Conservation (phyloP, 2,329 filamentous ascomycete species). For the Pseudocercospora fijiensis region DNA sequence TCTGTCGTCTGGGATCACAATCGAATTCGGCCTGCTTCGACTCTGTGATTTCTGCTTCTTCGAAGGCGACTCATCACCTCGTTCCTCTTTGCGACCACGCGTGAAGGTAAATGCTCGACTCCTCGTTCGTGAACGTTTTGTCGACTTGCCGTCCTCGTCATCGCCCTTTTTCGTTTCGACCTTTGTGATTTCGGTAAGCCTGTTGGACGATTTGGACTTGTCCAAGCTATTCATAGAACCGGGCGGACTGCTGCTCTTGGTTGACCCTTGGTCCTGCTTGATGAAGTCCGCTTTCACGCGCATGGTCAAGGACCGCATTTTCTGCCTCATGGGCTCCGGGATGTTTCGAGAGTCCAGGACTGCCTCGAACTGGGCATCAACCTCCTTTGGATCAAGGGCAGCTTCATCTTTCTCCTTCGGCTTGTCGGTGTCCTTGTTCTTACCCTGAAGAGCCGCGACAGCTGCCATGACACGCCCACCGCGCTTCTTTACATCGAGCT, state of each 20-base stretch:
- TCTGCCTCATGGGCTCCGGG: conserved; percentile 87
- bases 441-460: conserved; percentile 62
- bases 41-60: conserved; percentile 69
- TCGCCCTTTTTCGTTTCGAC: conserved; percentile 21
- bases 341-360: conserved; percentile 82
- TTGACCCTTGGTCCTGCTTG: conserved; percentile 67
- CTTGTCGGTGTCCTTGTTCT: conserved; percentile 42
- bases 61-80: conserved; percentile 54
- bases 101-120: conserved; percentile 79
- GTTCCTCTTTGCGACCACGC: conserved; percentile 55
- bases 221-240: conserved; percentile 48
- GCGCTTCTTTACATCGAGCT: conserved; percentile 44
- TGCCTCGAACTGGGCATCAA: conserved; percentile 63
- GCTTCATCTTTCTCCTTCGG: conserved; percentile 44
- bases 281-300: conserved; percentile 96
- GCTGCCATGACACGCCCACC: conserved; percentile 62
- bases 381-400: conserved; percentile 53
- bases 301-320: conserved; percentile 85
- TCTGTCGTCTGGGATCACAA: conserved; percentile 56
- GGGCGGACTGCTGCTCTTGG: conserved; percentile 52
- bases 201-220: conserved; percentile 39
- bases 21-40: conserved; percentile 57
- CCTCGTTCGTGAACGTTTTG: conserved; percentile 54
- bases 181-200: conserved; percentile 27
- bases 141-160: conserved; percentile 36